Conservation (phyloP, 257 asterid genomes). For the Capsicum rhomboideum region DNA sequence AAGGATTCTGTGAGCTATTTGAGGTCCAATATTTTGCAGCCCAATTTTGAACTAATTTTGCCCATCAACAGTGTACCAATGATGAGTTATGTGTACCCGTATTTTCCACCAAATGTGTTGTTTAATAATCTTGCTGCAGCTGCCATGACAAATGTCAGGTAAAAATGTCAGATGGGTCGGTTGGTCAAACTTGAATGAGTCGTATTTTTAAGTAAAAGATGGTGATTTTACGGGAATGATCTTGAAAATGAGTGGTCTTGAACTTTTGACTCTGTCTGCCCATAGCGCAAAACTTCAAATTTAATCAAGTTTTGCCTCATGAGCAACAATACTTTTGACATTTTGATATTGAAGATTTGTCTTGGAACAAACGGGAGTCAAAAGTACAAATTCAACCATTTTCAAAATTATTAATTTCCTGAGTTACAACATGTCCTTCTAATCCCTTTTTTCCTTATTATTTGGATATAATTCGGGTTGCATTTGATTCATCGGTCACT, state of each 20-base stretch:
- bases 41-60: not conserved
- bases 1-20: not conserved
- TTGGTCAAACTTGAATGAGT: not conserved
- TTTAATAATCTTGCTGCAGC: not conserved
- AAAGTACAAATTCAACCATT: no score
- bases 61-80: not conserved
- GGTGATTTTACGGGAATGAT: not conserved
- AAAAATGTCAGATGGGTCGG: not conserved
- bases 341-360: no score
- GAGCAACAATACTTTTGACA: no score
- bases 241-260: not conserved
- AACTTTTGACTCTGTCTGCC: no score
- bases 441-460: no score
- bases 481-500: no score
- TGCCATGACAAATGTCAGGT: not conserved
- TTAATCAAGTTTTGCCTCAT: no score
- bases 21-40: no score
- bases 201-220: not conserved
- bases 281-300: no score
- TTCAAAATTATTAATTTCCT: no score
- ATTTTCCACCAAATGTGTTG: not conserved
- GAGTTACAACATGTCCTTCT: not conserved
- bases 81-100: not conserved
- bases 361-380: no score
- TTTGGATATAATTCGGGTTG: not conserved